Evolutionary conservation across 805 yeast species (phyloP), one percentile per base, ranked within the genome.

Genomic region (Metschnikowia matae): DNA sequence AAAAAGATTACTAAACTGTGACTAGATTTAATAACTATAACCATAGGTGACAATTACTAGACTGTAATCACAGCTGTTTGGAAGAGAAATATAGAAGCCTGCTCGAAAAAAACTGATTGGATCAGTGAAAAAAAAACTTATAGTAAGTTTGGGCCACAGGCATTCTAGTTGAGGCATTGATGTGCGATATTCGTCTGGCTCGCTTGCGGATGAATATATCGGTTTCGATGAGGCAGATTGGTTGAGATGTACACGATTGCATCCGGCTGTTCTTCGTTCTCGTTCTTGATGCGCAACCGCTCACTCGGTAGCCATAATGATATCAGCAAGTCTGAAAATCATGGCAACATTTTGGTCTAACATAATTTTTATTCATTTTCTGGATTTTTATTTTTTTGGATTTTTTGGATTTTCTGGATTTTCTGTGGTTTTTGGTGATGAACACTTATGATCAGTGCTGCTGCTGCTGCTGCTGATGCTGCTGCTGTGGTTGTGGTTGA

Each of bases 401-500:
- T 36, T 53, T 50, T 38, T 46, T 39, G 37, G 21, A 13, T 35
- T 46, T 50, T 50, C 38, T 39, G 37, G 21, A 13, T 35, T 46
- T 50, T 50, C 38, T 11, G 23, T 10, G n/a, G 37, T 44, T 40
- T 54, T 45, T 37, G 40, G 33, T 17, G 11, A 21, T 39, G 39
- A 46, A 23, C 43, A 31, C 38, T 39, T 40, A 46, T 40, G 34
- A 35, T 41, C 32, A 38, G 43, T 39, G 47, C 37, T 34, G 33
- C 31, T 31, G 29, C 6, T 14, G 43, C 26, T 50, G 26, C 26
- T 23, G 29, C 10, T 7, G 29, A 10, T 34, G 33, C 40, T 31
- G 33, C 6, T 6, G 43, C 17, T 51, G 62, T n/a, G n/a, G n/a
- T n/a, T 50, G 62, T 36, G 58, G 63, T 20, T 56, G 63, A 44